Base-by-base conservation (phyloP, 306 rosid genomes). In the Oxytropis ochrocephala region DNA sequence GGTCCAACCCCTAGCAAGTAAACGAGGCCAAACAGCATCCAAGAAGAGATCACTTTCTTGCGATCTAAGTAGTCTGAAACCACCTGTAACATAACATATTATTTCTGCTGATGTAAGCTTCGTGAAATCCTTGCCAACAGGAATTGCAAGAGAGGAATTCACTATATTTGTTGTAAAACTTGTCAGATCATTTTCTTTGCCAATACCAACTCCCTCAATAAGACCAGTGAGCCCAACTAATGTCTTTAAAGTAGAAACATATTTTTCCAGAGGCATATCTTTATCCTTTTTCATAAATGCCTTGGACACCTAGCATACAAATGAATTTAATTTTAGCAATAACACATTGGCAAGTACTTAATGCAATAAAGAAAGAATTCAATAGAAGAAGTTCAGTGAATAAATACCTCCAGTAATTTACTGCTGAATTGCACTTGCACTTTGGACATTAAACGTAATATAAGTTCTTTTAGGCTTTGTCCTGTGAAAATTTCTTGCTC, bases 161-260 rank as follows among this genome's bases (percentile, higher is more conserved):
- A 63, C 12, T 35, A 77, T 41, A 30, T 86, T 82, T 52, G 46
- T 61, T 47, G 32, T 44, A 11, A 66, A n/a, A 48, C 80, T 83
- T 24, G 85, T 87, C 30, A 90, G 86, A 67, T 87, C 94, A 32
- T 57, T 70, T 73, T 79, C 88, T 56, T 77, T 83, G n/a, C 91
- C 96, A 19, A 90, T 68, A 70, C 84, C 94, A 11, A 90, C 76
- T 4, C 84, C 96, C 70, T 83, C 74, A 5, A 87, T 76, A 58
- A 90, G 81, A 64, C 86, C 80, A 39, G 64, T 68, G 55, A 85
- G 7, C 54, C 96, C 91, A 33, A 80, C 82, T 65, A 43, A 67
- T 44, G 70, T 72, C 75, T 82, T 87, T 6, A 90, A 59, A 78
- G 78, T 61, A 47, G 60, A 68, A 35, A 76, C 85, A 56, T 83